Evolutionary conservation across 768 basidiomycete species (phyloP).

Genomic region (Hypsizygus marmoreus): DNA sequence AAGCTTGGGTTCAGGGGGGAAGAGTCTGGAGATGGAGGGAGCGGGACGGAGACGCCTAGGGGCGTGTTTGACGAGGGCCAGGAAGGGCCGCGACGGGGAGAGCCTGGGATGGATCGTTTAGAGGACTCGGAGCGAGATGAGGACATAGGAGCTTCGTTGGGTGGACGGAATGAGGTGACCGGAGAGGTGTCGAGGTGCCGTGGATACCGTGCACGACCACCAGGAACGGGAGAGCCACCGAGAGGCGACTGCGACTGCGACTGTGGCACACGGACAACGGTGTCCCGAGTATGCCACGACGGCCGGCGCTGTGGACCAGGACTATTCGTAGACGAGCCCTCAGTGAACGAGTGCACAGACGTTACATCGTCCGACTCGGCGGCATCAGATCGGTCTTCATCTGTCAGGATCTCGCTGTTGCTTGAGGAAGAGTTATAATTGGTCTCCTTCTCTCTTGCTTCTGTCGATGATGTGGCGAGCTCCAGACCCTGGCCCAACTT

Average conservation of each 20-base stretch:
- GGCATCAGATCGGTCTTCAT: slow-evolving; percentile 66
- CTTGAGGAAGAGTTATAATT: slow-evolving; percentile 56
- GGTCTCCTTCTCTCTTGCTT: slow-evolving; percentile 55
- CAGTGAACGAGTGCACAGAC: slow-evolving; percentile 68
- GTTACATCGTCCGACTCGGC: slow-evolving; percentile 69
- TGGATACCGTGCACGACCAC: slow-evolving; percentile 28
- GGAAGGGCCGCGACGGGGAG: slow-evolving; percentile 40
- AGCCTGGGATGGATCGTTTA: slow-evolving; percentile 47
- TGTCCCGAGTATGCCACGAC: slow-evolving; percentile 47
- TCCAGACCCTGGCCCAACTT: slow-evolving; percentile 66
- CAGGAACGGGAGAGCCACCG: slow-evolving; percentile 13
- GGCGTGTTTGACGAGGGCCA: slow-evolving; percentile 39
- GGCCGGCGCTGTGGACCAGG: slow-evolving; percentile 42
- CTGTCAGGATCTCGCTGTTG: slow-evolving; percentile 65
- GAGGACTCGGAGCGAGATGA: slow-evolving; percentile 39
- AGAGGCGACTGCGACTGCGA: slow-evolving; percentile 20
- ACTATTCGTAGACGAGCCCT: slow-evolving; percentile 38
- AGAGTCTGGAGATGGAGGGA: slow-evolving; percentile 53
- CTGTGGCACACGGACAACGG: slow-evolving; percentile 25
- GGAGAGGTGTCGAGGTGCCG: slow-evolving; percentile 27
- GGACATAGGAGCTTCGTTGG: slow-evolving; percentile 19
- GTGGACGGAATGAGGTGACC: slow-evolving; percentile 13
- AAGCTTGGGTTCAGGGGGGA: slow-evolving; percentile 34
- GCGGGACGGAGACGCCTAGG: slow-evolving; percentile 39
- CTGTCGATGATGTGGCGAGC: slow-evolving; percentile 66